phyloP scores from a whole-genome alignment of 352 stramenopile species.

The Phytophthora lateralis region DNA sequence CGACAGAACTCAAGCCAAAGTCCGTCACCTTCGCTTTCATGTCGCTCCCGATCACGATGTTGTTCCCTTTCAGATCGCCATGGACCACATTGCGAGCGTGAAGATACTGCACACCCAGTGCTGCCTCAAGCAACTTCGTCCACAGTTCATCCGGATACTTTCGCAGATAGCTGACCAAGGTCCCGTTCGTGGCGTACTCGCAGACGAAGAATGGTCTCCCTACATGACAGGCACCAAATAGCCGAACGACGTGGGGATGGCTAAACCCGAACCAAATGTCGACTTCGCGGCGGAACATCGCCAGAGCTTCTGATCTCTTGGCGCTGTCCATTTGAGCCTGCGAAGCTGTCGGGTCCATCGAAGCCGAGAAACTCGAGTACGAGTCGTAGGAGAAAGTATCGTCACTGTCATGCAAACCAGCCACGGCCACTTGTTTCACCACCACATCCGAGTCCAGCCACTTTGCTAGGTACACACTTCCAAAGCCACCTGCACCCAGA shows the following conservation, averaged over 20 bases:
- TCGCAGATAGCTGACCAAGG: slow-evolving; percentile 21
- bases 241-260: slow-evolving; percentile 23
- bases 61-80: slow-evolving; percentile 18
- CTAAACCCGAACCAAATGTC: slow-evolving; percentile 27
- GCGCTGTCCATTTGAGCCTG: not conserved
- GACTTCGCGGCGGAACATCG: slow-evolving; percentile 24
- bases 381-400: not conserved
- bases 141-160: slow-evolving; percentile 9
- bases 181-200: slow-evolving; percentile 24
- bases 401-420: not conserved
- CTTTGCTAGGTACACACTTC: slow-evolving; percentile 12
- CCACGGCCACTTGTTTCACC: slow-evolving; percentile 6
- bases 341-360: not conserved
- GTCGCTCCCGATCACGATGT: slow-evolving; percentile 26
- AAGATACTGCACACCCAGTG: slow-evolving; percentile 15
- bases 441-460: slow-evolving; percentile 20
- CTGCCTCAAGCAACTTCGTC: slow-evolving; percentile 16
- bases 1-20: slow-evolving; percentile 24
- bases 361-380: not conserved
- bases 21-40: slow-evolving; percentile 31
- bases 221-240: slow-evolving; percentile 28
- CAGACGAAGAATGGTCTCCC: slow-evolving; percentile 24
- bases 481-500: slow-evolving; percentile 10
- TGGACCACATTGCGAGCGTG: slow-evolving; percentile 4
- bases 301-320: slow-evolving; percentile 2